Evolutionary conservation across 345 rosid species (phyloP).

Genomic region (Eucalyptus victrix): DNA sequence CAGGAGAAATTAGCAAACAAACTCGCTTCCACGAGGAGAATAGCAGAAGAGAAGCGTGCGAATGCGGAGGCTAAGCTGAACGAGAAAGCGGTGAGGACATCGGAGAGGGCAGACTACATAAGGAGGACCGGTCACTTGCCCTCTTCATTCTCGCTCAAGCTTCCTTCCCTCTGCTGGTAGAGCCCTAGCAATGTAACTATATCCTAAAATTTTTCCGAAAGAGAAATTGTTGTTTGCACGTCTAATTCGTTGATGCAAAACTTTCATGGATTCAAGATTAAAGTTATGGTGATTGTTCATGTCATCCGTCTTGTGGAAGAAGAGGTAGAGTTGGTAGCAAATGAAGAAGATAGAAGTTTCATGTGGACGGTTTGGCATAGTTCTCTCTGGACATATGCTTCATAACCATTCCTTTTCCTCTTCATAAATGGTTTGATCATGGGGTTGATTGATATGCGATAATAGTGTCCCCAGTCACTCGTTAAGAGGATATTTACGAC

Average conservation of each 20-base stretch:
- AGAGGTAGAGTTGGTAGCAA: neutral
- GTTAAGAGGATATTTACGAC: neutral
- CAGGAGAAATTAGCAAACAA: constrained; percentile 63
- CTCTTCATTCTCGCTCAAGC: constrained; percentile 54
- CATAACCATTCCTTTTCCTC: neutral
- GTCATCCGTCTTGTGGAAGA: neutral
- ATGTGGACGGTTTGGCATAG: neutral
- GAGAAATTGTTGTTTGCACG: neutral
- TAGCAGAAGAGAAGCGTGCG: constrained; percentile 79
- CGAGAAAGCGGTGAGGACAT: constrained; percentile 67
- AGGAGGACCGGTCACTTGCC: constrained; percentile 86
- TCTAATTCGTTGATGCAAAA: neutral
- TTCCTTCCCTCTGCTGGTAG: constrained; percentile 79
- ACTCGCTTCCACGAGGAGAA: constrained; percentile 59
- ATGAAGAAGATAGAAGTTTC: neutral
- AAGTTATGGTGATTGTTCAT: neutral
- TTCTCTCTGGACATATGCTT: neutral
- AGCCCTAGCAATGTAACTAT: neutral
- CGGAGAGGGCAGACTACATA: constrained; percentile 72
- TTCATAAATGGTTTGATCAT: neutral
- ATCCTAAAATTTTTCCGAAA: neutral
- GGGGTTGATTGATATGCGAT: neutral
- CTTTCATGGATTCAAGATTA: neutral
- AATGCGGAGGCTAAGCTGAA: constrained; percentile 73
- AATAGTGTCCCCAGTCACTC: neutral